A percentile compares a stretch with the other conserved stretches of the same genome.
phyloP scores from a whole-genome alignment of 331 rosid species.

The Quercus lobata region DNA sequence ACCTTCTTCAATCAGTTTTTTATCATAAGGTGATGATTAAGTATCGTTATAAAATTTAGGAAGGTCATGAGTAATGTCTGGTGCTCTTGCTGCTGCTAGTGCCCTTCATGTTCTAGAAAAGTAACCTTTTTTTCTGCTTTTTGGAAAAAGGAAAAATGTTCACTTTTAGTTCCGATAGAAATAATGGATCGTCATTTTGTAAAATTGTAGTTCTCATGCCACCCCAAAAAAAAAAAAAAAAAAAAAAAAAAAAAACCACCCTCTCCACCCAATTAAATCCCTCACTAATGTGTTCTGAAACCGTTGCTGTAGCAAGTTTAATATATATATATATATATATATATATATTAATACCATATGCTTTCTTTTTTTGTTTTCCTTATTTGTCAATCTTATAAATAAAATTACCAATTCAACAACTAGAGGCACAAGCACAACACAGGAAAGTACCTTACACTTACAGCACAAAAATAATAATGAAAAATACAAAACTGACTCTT shows the following conservation, averaged over 20 bases:
- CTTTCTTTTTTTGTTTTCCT: neutral
- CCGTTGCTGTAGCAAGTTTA: neutral
- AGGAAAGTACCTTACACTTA: too few relatives aligned
- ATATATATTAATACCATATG: neutral
- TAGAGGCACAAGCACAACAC: too few relatives aligned
- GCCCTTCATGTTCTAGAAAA: neutral
- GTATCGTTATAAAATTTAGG: neutral
- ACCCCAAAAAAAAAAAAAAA: too few relatives aligned
- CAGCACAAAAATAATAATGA: too few relatives aligned
- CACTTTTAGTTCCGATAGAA: neutral
- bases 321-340: too few relatives aligned
- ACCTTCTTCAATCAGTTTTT: neutral
- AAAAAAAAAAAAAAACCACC: neutral
- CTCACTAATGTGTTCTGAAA: neutral
- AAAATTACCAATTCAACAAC: too few relatives aligned
- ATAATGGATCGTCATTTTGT: neutral
- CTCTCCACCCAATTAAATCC: neutral
- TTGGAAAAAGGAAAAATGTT: neutral
- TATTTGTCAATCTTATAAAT: neutral
- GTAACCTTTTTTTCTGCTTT: conserved; percentile 2
- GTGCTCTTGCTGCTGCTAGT: neutral
- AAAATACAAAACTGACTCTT: too few relatives aligned
- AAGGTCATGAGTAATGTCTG: neutral
- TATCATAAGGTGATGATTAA: neutral
- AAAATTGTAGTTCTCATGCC: neutral